Percentiles rank a stretch among this genome's conserved stretches.
These are phyloP conservation scores for Leptosphaerulina australis DNA, from an alignment of 2,329 filamentous ascomycete genomes.

Conservation along the genomic window DNA sequence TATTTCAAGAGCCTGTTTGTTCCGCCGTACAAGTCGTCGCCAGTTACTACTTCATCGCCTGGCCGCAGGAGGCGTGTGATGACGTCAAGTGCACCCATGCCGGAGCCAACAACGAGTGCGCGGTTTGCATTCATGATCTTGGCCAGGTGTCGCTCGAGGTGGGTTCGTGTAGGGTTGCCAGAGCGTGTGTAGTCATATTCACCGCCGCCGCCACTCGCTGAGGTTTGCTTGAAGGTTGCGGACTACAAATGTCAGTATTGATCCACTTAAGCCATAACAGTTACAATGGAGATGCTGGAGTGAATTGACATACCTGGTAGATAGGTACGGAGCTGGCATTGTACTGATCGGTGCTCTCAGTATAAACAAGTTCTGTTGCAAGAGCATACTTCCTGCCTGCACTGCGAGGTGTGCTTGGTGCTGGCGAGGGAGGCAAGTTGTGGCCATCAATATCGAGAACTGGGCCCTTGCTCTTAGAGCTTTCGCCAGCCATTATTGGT, in stretches of 20 bases:
- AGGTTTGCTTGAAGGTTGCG: constrained; percentile 95
- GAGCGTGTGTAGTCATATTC: constrained; percentile 99
- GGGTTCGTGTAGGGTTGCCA: constrained; percentile 93
- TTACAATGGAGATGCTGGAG: background rate
- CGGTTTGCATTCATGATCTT: constrained; percentile 98
- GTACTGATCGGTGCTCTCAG: constrained; percentile 95
- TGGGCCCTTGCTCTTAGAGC: constrained; percentile 44
- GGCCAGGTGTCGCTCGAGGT: constrained; percentile 93
- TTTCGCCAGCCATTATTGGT: constrained; percentile 40
- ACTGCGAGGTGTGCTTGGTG: constrained; percentile 85
- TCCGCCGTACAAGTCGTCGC: constrained; percentile 95
- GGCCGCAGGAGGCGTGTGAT: constrained; percentile 89
- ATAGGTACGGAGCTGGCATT: constrained; percentile 95
- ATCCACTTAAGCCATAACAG: background rate
- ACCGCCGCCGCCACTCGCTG: constrained; percentile 74
- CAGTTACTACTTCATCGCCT: constrained; percentile 95
- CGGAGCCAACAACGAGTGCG: constrained; percentile 89
- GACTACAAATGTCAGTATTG: constrained; percentile 60
- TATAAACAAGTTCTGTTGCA: constrained; percentile 95
- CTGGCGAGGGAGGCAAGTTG: constrained; percentile 68
- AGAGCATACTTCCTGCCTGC: constrained; percentile 83
- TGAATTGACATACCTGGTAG: constrained; percentile 70
- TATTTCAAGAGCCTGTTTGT: constrained; percentile 94
- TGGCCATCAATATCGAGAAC: constrained; percentile 49
- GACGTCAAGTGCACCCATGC: constrained; percentile 96